A percentile compares a stretch with the other conserved stretches of the same genome.
phyloP scores from a whole-genome alignment of 306 rosid species.

The Pyrus communis region DNA sequence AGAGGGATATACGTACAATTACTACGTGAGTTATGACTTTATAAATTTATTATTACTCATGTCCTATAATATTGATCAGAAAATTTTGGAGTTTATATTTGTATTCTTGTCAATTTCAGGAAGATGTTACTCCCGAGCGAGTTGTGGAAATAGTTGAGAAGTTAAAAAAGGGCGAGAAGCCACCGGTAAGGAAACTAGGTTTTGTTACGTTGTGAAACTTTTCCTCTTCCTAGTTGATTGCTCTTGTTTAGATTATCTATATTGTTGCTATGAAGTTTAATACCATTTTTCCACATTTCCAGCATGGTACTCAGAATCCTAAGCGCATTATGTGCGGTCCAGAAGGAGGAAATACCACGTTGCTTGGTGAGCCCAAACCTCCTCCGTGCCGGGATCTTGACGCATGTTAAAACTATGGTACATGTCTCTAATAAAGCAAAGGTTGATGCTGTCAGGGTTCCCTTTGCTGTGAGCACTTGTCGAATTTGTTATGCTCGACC shows the following conservation, averaged over 20 bases:
- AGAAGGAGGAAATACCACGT: conserved; percentile 91
- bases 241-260: background rate
- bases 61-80: background rate
- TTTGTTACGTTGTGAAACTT: background rate
- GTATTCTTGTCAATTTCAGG: conserved; percentile 45
- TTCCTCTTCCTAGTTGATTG: background rate
- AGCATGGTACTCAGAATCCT: conserved; percentile 93
- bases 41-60: background rate
- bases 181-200: conserved; percentile 49
- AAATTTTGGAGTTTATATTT: background rate
- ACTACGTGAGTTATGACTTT: conserved; percentile 48
- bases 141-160: conserved; percentile 80
- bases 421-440: conserved; percentile 57
- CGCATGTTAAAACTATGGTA: conserved; percentile 51
- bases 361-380: conserved; percentile 67
- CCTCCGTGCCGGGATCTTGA: conserved; percentile 95
- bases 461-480: conserved; percentile 22
- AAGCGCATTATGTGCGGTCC: conserved; percentile 70
- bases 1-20: conserved; percentile 84
- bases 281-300: background rate
- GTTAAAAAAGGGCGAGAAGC: conserved; percentile 85
- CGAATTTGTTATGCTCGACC: conserved; percentile 31
- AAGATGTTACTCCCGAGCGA: conserved; percentile 80
- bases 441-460: conserved; percentile 44
- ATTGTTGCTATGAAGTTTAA: background rate